Percentiles rank a stretch among this genome's conserved stretches.
phyloP scores from a whole-genome alignment of 495 filamentous ascomycete species.

The Penicillium paxilli region DNA sequence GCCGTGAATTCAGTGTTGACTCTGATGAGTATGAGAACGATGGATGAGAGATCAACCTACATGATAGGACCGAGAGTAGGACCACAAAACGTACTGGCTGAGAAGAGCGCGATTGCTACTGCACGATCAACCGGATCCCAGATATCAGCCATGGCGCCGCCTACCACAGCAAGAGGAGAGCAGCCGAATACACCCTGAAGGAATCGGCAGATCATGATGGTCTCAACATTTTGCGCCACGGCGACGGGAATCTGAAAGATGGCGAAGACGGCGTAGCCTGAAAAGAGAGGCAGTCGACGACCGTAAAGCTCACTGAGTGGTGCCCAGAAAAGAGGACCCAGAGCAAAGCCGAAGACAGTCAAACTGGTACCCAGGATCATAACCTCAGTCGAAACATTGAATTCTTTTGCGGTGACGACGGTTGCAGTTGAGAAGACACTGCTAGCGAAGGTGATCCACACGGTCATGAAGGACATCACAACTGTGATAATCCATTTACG shows the following conservation, averaged over 20 bases:
- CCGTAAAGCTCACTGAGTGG: constrained; percentile 60
- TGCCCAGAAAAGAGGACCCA: constrained; percentile 56
- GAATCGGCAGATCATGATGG: constrained; percentile 62
- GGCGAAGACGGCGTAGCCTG: constrained; percentile 56
- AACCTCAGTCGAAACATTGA: constrained; percentile 52
- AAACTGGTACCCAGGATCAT: constrained; percentile 58
- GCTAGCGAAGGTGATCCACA: constrained; percentile 60
- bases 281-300: constrained; percentile 54
- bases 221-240: constrained; percentile 57
- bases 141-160: constrained; percentile 61
- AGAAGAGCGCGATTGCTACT: constrained; percentile 58
- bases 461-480: constrained; percentile 56
- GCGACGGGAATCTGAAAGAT: constrained; percentile 64
- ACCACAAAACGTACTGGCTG: constrained; percentile 54
- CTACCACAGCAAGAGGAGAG: constrained; percentile 61
- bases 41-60: constrained; percentile 16
- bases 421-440: constrained; percentile 61
- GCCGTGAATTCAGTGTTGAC: neutral
- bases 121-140: constrained; percentile 61
- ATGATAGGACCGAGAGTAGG: constrained; percentile 50
- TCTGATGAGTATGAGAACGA: neutral
- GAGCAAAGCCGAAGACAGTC: constrained; percentile 54
- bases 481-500: constrained; percentile 73
- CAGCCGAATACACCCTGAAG: constrained; percentile 62
- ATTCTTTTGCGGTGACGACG: constrained; percentile 46